These are phyloP conservation scores for Fusarium coicis DNA, from an alignment of 2,329 filamentous ascomycete species.

Conservation along the genomic window DNA sequence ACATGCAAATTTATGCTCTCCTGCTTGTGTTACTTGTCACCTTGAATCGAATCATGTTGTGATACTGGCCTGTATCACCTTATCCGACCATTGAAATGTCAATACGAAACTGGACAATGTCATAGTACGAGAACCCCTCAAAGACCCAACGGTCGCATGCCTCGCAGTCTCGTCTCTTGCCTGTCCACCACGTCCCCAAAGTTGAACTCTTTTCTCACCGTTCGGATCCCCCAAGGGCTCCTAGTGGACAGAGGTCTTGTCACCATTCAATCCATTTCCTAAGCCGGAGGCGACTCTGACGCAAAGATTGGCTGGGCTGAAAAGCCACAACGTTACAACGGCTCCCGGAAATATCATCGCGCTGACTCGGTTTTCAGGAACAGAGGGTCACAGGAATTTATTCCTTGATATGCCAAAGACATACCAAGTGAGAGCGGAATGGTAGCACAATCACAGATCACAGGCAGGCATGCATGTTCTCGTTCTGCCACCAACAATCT, in stretches of 20 bases:
- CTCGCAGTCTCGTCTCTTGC: not conserved
- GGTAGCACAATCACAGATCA: not conserved
- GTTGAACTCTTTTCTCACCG: not conserved
- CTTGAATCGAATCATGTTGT: rapidly evolving
- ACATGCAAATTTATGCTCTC: not conserved
- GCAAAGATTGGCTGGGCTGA: not conserved
- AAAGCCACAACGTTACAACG: not conserved
- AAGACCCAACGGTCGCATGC: not conserved
- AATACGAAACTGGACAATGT: not conserved
- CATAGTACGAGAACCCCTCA: no score
- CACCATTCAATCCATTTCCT: no score
- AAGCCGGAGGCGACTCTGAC: not conserved
- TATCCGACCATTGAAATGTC: no score
- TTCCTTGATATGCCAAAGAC: no score
- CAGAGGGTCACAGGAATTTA: not conserved
- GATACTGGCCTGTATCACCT: not conserved
- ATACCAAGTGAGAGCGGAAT: not conserved
- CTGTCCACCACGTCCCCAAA: not conserved
- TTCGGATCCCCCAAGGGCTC: rapidly evolving
- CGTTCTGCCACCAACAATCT: not conserved
- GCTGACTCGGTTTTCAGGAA: not conserved
- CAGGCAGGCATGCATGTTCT: not conserved
- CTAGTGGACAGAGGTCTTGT: not conserved
- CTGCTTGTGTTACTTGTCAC: not conserved
- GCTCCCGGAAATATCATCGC: not conserved